Conservation (phyloP, 192 early-diverging fungal species). For the Chytriomyces sp. region DNA sequence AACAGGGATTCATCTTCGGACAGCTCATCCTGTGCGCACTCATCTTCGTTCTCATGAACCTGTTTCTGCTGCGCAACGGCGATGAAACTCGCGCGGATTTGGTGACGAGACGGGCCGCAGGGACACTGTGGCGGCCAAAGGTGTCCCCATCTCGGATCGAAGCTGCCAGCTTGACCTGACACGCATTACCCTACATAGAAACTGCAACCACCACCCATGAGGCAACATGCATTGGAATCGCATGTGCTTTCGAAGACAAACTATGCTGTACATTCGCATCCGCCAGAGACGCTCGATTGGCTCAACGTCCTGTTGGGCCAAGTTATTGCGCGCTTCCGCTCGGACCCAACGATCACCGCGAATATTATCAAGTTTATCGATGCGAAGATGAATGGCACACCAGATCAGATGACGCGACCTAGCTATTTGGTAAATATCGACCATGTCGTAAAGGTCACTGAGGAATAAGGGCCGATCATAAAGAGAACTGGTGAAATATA, state of each 20-base stretch:
- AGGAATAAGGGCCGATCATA: no score
- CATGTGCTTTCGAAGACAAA: constrained; percentile 49
- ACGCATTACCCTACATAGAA: no score
- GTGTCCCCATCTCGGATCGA: constrained; percentile 2
- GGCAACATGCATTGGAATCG: constrained; percentile 46
- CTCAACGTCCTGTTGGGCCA: constrained; percentile 81
- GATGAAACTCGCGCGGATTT: constrained; percentile 52
- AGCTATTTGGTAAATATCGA: constrained; percentile 68
- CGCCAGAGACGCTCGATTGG: constrained; percentile 77
- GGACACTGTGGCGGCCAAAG: constrained; percentile 39
- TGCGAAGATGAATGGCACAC: constrained; percentile 60
- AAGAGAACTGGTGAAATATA: no score
- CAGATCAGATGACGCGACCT: constrained; percentile 58
- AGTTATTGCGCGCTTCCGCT: constrained; percentile 71
- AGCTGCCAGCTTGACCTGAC: no score
- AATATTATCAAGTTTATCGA: constrained; percentile 67
- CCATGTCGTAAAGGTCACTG: no score
- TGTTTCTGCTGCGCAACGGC: constrained; percentile 54
- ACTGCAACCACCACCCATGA: constrained; percentile 31
- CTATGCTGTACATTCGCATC: constrained; percentile 47
- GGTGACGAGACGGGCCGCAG: background rate
- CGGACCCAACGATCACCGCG: constrained; percentile 69
- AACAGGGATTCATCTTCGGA: constrained; percentile 49
- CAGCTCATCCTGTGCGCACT: constrained; percentile 51
- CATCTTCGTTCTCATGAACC: constrained; percentile 58